Evolutionary conservation across 2,329 filamentous ascomycete genomes (phyloP).

Genomic region (Sporothrix inflata): DNA sequence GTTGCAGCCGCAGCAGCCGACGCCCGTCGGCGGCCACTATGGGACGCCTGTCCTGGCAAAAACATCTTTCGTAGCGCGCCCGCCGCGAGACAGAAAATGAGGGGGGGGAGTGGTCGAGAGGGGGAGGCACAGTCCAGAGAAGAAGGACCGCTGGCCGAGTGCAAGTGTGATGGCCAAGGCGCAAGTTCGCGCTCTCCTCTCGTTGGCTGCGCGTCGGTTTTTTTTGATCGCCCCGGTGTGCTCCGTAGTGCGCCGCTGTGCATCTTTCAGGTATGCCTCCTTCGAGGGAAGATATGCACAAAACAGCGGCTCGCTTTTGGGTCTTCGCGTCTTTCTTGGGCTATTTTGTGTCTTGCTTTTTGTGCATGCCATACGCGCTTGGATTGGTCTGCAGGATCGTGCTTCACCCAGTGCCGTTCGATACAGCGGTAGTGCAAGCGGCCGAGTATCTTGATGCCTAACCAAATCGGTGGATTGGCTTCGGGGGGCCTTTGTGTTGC

Average conservation of each 20-base stretch:
- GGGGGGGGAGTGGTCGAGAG: neutral
- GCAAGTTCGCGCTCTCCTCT: neutral
- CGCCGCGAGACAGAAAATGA: neutral
- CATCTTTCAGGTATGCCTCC: neutral
- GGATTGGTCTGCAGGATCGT: slow-evolving; percentile 7
- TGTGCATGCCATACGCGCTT: slow-evolving; percentile 11
- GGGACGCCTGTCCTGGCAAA: neutral
- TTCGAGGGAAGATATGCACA: neutral
- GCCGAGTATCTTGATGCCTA: neutral
- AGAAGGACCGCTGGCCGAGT: neutral
- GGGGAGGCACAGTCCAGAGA: neutral
- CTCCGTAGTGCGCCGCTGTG: neutral
- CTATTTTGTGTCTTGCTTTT: slow-evolving; percentile 1
- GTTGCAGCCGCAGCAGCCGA: slow-evolving; percentile 10
- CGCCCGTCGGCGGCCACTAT: neutral
- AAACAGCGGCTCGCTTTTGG: neutral
- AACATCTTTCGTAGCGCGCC: neutral
- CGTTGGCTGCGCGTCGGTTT: neutral
- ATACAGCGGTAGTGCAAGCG: neutral
- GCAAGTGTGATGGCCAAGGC: neutral
- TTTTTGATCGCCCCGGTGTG: slow-evolving; percentile 3
- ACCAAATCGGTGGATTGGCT: neutral
- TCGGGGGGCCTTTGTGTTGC: neutral
- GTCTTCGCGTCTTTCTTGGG: neutral
- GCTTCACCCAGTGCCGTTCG: neutral